Evolutionary conservation across 345 rosid species (phyloP).

Genomic region (Linum tenue): DNA sequence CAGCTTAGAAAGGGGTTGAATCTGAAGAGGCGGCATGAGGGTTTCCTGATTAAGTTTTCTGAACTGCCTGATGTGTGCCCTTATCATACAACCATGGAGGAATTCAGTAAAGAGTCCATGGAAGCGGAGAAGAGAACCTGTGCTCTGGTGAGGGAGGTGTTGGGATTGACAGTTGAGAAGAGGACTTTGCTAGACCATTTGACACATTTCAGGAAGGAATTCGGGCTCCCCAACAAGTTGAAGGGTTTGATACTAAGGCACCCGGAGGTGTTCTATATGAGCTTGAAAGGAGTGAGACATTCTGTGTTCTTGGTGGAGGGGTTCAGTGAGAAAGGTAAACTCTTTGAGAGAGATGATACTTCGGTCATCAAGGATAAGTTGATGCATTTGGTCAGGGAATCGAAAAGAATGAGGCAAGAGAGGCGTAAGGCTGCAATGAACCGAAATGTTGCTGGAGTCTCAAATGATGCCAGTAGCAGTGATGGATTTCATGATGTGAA

Average conservation of each 20-base stretch:
- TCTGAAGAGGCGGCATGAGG: conserved; percentile 52
- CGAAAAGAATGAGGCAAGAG: conserved; percentile 58
- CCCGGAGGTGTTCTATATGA: conserved; percentile 76
- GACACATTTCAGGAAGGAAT: conserved; percentile 85
- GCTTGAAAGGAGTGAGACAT: conserved; percentile 68
- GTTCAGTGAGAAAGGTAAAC: conserved; percentile 54
- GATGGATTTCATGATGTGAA: conserved; percentile 14
- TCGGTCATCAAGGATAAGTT: conserved; percentile 39
- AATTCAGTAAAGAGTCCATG: conserved; percentile 41
- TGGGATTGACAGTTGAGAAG: conserved; percentile 65
- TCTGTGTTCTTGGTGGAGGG: conserved; percentile 69
- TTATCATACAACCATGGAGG: conserved; percentile 38
- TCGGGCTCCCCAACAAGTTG: conserved; percentile 58
- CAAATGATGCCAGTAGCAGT: neutral
- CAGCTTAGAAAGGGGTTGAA: conserved; percentile 70
- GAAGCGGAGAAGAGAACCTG: conserved; percentile 85
- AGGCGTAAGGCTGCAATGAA: conserved; percentile 29
- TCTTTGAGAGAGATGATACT: conserved; percentile 50
- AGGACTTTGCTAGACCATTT: conserved; percentile 73
- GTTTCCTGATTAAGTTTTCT: conserved; percentile 49
- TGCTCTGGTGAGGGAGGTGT: conserved; percentile 52
- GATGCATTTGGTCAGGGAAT: conserved; percentile 53
- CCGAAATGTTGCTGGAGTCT: conserved; percentile 3
- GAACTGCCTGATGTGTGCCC: conserved; percentile 67
- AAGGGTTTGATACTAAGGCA: conserved; percentile 69